Evolutionary conservation across 2,329 filamentous ascomycete species (phyloP).

Genomic region (Bipolaris bicolor): DNA sequence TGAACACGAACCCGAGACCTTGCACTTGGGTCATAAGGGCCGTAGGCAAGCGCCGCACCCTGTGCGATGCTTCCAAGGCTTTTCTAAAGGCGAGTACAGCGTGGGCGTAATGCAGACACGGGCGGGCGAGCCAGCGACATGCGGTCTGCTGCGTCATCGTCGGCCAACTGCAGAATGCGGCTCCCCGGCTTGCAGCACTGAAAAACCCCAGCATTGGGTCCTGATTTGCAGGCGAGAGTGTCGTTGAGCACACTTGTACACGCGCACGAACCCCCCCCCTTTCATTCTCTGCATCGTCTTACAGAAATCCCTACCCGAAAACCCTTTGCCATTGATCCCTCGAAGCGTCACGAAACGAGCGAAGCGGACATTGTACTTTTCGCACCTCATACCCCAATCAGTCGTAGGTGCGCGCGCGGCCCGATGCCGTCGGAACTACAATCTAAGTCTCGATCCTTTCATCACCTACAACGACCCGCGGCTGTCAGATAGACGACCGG

Average conservation of each 20-base stretch:
- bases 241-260: neutral
- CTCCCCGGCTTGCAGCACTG: neutral
- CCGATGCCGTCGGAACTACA: conserved; percentile 16
- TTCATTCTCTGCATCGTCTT: neutral
- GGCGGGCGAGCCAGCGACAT: neutral
- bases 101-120: conserved; percentile 7
- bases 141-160: neutral
- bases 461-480: conserved; percentile 1
- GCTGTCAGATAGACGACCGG: conserved; percentile 13
- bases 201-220: neutral
- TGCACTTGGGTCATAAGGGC: conserved; percentile 21
- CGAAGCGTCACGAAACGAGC: neutral
- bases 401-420: conserved; percentile 9
- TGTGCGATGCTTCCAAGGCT: conserved; percentile 12
- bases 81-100: conserved; percentile 15
- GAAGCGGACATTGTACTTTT: neutral
- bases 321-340: neutral
- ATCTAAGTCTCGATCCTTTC: conserved; percentile 7
- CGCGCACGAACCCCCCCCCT: neutral
- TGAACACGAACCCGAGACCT: conserved; percentile 25
- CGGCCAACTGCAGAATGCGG: conserved; percentile 3
- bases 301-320: neutral
- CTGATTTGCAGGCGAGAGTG: neutral
- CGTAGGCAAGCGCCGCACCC: conserved; percentile 13
- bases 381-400: conserved; percentile 20